Conservation (phyloP, 306 rosid genomes). For the Dalbergia cochinchinensis region DNA sequence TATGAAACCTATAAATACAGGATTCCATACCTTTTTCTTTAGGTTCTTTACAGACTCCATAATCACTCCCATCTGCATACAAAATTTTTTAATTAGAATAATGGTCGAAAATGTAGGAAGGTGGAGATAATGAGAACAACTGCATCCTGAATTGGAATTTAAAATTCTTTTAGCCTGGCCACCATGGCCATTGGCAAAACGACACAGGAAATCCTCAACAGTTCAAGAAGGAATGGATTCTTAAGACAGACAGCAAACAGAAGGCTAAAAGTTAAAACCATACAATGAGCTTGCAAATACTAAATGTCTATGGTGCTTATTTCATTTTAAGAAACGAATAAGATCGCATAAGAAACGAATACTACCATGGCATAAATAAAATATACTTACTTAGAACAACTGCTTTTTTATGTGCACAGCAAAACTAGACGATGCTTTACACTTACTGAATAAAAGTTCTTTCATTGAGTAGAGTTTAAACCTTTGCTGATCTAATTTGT, state of each 20-base stretch:
- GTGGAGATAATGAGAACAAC: constrained; percentile 3
- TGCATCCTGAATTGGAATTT: not conserved
- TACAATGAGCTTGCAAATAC: not conserved
- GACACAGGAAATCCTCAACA: not conserved
- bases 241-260: not conserved
- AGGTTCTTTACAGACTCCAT: constrained; percentile 11
- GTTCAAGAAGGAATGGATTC: not conserved
- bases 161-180: not conserved
- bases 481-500: constrained; percentile 34
- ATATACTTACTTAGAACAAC: not conserved
- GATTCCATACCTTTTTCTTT: constrained; percentile 32
- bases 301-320: not conserved
- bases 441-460: constrained; percentile 14
- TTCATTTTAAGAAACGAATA: too few species aligned
- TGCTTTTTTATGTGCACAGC: not conserved
- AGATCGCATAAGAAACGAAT: too few species aligned
- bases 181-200: not conserved
- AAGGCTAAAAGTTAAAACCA: not conserved
- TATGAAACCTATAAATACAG: not conserved
- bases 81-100: not conserved
- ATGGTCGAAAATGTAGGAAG: constrained; percentile 3
- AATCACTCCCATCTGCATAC: constrained; percentile 29
- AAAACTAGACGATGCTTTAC: constrained; percentile 9
- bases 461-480: not conserved
- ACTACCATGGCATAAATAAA: too few species aligned